phyloP scores from a whole-genome alignment of 345 rosid genomes.

The Rhodomyrtus tomentosa region DNA sequence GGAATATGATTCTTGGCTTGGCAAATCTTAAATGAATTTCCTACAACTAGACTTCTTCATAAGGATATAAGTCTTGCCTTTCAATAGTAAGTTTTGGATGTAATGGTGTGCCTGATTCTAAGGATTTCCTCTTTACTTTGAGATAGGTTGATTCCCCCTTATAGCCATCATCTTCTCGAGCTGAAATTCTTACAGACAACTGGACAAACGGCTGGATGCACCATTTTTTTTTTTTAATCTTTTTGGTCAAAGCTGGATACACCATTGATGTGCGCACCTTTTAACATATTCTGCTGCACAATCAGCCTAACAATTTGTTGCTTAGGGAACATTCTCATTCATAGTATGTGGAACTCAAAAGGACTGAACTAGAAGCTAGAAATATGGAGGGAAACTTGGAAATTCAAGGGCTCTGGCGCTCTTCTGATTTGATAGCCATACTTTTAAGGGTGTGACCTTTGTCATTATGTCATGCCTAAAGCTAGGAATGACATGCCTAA shows the following conservation, averaged over 20 bases:
- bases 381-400: neutral
- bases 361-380: neutral
- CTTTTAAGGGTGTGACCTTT: neutral
- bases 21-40: neutral
- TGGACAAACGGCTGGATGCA: neutral
- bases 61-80: neutral
- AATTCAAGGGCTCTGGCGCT: neutral
- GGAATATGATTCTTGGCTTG: neutral
- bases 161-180: neutral
- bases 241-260: too few species aligned
- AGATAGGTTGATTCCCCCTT: neutral
- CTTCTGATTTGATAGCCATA: neutral
- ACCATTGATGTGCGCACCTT: neutral
- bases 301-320: neutral
- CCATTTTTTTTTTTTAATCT: too few species aligned
- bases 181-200: neutral
- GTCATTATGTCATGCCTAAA: neutral
- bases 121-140: neutral
- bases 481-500: neutral
- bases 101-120: neutral
- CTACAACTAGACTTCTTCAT: neutral
- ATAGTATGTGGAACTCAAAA: neutral
- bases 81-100: neutral
- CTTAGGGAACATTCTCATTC: neutral
- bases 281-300: neutral